Conservation (phyloP, 2,329 filamentous ascomycete species). For the Botrytis pseudocinerea region DNA sequence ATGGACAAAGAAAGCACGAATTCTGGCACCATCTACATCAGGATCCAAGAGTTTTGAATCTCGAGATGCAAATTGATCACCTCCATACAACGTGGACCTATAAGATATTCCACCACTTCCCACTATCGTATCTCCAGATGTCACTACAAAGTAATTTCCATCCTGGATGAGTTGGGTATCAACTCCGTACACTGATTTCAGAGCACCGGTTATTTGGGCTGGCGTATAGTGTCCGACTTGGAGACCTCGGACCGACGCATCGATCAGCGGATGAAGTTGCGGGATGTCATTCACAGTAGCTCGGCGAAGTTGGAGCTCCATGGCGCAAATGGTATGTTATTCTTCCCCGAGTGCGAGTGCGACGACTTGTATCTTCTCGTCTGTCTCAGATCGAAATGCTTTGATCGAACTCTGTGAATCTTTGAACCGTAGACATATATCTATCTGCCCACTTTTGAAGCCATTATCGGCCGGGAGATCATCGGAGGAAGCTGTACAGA, state of each 20-base stretch:
- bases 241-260: slow-evolving; percentile 27
- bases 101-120: slow-evolving; percentile 29
- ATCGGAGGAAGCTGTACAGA: not conserved
- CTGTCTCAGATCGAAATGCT: not conserved
- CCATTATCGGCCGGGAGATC: slow-evolving; percentile 1
- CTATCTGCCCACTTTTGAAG: slow-evolving; percentile 3
- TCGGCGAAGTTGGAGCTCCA: slow-evolving; percentile 24
- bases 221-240: slow-evolving; percentile 26
- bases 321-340: not conserved
- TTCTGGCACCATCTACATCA: slow-evolving; percentile 25
- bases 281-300: slow-evolving; percentile 30
- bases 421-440: not conserved
- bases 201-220: slow-evolving; percentile 24
- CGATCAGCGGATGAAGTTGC: slow-evolving; percentile 26
- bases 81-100: slow-evolving; percentile 28
- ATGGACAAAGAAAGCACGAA: slow-evolving; percentile 31
- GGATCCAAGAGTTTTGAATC: slow-evolving; percentile 26
- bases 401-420: not conserved
- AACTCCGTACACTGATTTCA: slow-evolving; percentile 28
- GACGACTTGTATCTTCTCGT: not conserved
- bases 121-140: slow-evolving; percentile 14
- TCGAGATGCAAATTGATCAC: slow-evolving; percentile 27
- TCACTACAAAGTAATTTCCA: slow-evolving; percentile 28
- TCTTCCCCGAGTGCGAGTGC: not conserved
- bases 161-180: slow-evolving; percentile 29